Base-by-base conservation (phyloP, 2,329 filamentous ascomycete genomes). In the Fusarium nelsonii region DNA sequence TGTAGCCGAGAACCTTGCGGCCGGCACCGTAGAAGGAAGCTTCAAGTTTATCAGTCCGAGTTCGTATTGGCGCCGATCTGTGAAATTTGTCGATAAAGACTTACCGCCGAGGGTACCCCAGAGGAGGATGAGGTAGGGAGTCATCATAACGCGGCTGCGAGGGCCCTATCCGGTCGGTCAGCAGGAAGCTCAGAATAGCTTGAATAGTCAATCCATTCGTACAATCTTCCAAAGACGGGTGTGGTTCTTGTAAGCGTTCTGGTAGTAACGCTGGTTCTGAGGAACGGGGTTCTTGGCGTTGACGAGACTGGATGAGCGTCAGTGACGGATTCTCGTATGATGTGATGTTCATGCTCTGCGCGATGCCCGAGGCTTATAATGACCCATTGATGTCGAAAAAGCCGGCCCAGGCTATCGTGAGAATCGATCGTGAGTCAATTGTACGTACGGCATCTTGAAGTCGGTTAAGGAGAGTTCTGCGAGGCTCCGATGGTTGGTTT, bases 181-280 rank as follows among this genome's bases (percentile, higher is more conserved):
- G 70, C 54, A 40, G 41, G 62, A 69, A 50, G 58, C 30, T 71
- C 36, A 49, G 32, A 34, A 20, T 9, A 49, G 44, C 45, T 30
- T 23, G 18, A 45, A 34, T 44, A 34, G 65, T 68, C 58, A 65
- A 71, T 66, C 58, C 59, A 53, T 32, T 59, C 90, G 79, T 86
- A 94, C 92, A 82, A 94, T 93, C 81, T 87, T 84, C 92, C 92
- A 94, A 79, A 92, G 81, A 76, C 92, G 89, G 73, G 89, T 84
- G 80, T 90, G 87, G 69, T 84, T 81, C 76, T 87, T 88, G 81
- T 91, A 91, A 74, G 92, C 90, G 71, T 86, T 83, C 84, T 94
- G 92, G 85, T 92, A 93, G 74, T 88, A 82, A 77, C 87, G 85
- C 86, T 95, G 92, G 83, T 91, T 86, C 78, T 91, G 76, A 59